Base-by-base conservation (phyloP, 805 yeast genomes). In the Pichia paraexigua region DNA sequence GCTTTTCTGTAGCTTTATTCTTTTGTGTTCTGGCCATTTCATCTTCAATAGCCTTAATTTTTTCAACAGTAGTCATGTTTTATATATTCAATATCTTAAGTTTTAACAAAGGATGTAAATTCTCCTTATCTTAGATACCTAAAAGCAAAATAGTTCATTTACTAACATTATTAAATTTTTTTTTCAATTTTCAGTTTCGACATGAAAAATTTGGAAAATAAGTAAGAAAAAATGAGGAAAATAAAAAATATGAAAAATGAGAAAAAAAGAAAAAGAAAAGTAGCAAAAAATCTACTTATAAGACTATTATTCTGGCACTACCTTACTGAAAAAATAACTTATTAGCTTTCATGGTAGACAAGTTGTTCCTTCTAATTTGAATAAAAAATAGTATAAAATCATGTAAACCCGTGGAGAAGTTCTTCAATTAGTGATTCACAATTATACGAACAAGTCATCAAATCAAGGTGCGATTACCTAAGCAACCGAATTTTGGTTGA, bases 21-120 rank as follows among this genome's bases (percentile, higher is more conserved):
- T 92, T 94, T 68, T 94, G 99, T 63, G 99, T 94, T 63, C 78
- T 78, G 73, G 97, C 91, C 99, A 92, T 92, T 77, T 92, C 99
- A 71, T 86, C 94, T 71, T 92, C 97, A 75, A 91, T 87, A 72
- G 85, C 83, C 73, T 86, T 83, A 65, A 86, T 85, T 67, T 85
- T 78, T 58, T 82, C 87, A 49, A 82, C 86, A 7, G 85, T 81
- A 12, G 87, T 82, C 86, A 82, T 82, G 24, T 41, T 50, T 39
- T 6, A n/a, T 17, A 35, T 17, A n/a, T 35, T 35, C 7, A 2
- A 35, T 11, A 35, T 17, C 3, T n/a, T n/a, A 6, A 11, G 39
- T 17, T 35, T 2, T 35, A 2, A 2, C n/a, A 2, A 3, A 35
- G 39, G 39, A n/a, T 35, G 20, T 35, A 35, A 3, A 15, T 35